Base-by-base conservation (phyloP, 345 rosid genomes). In the Gossypium australe region DNA sequence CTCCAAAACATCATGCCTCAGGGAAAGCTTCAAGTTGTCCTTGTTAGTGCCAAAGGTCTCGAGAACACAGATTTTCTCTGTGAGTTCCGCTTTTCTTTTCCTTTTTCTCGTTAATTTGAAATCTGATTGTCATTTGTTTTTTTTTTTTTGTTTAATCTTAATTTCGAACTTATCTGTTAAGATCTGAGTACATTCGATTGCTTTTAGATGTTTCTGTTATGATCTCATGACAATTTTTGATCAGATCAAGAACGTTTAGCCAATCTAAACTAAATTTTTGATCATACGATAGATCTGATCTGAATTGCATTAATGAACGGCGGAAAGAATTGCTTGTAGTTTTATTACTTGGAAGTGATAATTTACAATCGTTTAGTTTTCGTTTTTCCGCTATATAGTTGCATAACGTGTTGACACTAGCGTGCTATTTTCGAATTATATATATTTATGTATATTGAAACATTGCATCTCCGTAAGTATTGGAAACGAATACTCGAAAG, bases 21-120 rank as follows among this genome's bases (percentile, higher is more conserved):
- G 8, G 93, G 93, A 84, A 87, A 87, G 22, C 93, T 89, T 73
- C 87, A 87, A 83, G 88, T 89, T 72, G 84, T 85, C 73, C 90
- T 89, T 70, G 85, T 84, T 44, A 74, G 77, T 48, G 93, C 93
- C 75, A 89, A 87, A 81, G 93, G 89, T 59, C 90, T 89, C 56
- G 86, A 85, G 27, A 71, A 87, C 78, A 29, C 83, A 4, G 93
- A 90, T 83, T 81, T 88, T 53, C 78, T 90, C 70, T 44, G 93
- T 90, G 78, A 71, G 85, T 51, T 78, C 63, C 25, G 0, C 17
- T 66, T 4, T 66, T 4, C 11, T 69, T 17, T 27, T 17, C 2
- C 11, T 29, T 3, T 9, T 47, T 25, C 16, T 59, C 0, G 7
- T 59, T 27, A 6, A 69, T 49, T 10, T 27, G 8, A 11, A 51